phyloP scores from a whole-genome alignment of 2,329 filamentous ascomycete species.

The Arthroderma sp. region DNA sequence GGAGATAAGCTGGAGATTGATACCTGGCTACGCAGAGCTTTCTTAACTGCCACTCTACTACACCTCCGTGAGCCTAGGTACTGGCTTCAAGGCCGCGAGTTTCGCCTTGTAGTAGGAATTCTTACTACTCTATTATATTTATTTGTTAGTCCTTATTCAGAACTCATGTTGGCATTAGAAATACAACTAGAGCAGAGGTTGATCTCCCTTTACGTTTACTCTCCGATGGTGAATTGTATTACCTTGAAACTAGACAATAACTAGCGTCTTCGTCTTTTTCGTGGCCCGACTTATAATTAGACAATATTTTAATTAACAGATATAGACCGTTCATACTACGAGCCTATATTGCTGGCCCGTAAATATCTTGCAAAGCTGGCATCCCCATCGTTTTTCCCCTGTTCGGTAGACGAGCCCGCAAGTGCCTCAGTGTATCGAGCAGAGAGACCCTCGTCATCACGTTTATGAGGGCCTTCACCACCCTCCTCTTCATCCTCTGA shows the following conservation, averaged over 20 bases:
- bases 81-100: no score
- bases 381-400: constrained; percentile 30
- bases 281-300: neutral
- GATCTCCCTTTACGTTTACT: neutral
- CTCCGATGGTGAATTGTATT: neutral
- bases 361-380: constrained; percentile 41
- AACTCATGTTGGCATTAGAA: no score
- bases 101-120: no score
- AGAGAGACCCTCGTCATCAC: constrained; percentile 53
- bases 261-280: no score
- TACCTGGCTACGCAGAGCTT: no score
- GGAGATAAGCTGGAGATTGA: no score
- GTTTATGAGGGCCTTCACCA: constrained; percentile 32
- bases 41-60: no score
- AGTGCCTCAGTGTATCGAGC: constrained; percentile 66
- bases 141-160: no score
- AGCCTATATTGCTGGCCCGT: constrained; percentile 24
- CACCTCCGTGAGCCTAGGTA: no score
- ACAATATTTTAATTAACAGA: neutral
- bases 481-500: constrained; percentile 39
- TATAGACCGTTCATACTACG: constrained; percentile 4
- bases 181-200: no score
- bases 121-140: no score
- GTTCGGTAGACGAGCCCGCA: constrained; percentile 36
- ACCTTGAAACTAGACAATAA: no score